Evolutionary conservation across 1,284 basidiomycete genomes (phyloP).

Genomic region (Tylopilus sp.): DNA sequence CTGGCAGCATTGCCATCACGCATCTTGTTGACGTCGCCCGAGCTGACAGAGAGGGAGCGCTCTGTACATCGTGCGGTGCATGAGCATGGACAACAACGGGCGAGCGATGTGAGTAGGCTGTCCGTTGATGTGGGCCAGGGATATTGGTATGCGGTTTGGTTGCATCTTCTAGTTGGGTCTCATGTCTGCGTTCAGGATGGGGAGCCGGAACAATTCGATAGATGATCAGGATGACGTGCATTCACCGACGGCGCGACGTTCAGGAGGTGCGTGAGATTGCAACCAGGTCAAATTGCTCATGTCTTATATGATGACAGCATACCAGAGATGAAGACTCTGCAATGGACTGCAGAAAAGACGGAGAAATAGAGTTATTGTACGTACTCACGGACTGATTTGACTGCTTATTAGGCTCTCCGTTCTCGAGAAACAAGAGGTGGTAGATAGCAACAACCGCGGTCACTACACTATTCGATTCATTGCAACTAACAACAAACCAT

Average conservation of each 20-base stretch:
- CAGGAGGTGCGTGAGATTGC: slow-evolving; percentile 6
- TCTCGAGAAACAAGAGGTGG: not conserved
- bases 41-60: slow-evolving; percentile 47
- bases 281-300: not conserved
- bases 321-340: slow-evolving; percentile 38
- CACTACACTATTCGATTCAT: too few relatives aligned
- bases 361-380: slow-evolving; percentile 9
- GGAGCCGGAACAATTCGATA: not conserved
- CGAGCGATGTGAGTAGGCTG: slow-evolving; percentile 70
- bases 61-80: slow-evolving; percentile 59
- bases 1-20: slow-evolving; percentile 8
- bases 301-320: not conserved
- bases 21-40: slow-evolving; percentile 22
- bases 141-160: slow-evolving; percentile 51
- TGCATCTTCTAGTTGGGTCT: not conserved
- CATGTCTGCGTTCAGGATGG: slow-evolving; percentile 10
- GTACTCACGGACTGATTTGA: slow-evolving; percentile 6
- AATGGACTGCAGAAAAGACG: slow-evolving; percentile 28
- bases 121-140: slow-evolving; percentile 64
- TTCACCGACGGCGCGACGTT: not conserved
- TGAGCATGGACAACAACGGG: slow-evolving; percentile 47
- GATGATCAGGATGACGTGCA: not conserved
- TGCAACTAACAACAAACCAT: too few relatives aligned
- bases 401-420: not conserved
- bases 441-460: too few relatives aligned